These are phyloP conservation scores for Ceratocystis cubensis DNA, from an alignment of 2,329 filamentous ascomycete species.

Conservation along the genomic window DNA sequence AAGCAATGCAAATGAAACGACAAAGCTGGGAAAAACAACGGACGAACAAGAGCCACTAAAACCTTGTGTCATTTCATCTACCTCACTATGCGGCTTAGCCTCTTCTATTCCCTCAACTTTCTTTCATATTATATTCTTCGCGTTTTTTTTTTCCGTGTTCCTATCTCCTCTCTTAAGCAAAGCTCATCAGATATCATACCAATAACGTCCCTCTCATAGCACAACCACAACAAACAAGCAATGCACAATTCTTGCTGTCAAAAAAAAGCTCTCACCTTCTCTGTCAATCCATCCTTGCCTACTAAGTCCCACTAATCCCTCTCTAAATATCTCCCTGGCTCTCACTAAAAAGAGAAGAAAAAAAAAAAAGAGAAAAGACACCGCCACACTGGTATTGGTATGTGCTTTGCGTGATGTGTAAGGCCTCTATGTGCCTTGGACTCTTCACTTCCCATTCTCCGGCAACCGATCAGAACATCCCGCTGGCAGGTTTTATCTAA, in stretches of 20 bases:
- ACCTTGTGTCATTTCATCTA: too few species aligned
- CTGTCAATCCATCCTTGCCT: not conserved
- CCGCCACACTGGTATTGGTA: constrained; percentile 6
- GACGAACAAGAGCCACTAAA: not conserved
- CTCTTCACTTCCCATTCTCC: not conserved
- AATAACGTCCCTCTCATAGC: too few species aligned
- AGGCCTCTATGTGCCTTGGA: not conserved
- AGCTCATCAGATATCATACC: too few species aligned
- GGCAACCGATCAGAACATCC: not conserved
- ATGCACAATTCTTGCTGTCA: not conserved
- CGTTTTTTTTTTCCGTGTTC: not conserved
- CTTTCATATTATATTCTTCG: too few species aligned
- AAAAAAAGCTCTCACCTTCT: not conserved
- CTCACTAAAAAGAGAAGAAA: too few species aligned
- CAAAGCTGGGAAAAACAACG: not conserved
- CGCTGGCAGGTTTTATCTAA: not conserved
- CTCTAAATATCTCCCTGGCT: not conserved
- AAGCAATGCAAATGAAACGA: too few species aligned
- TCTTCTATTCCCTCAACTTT: not conserved
- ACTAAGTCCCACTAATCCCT: not conserved
- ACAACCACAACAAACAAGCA: too few species aligned
- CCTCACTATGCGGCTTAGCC: not conserved
- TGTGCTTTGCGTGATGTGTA: not conserved
- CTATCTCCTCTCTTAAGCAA: not conserved
- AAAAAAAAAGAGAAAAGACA: not conserved